Evolutionary conservation across 169 alveolate genomes (phyloP).

Genomic region (Cryptosporidium tyzzeri): DNA sequence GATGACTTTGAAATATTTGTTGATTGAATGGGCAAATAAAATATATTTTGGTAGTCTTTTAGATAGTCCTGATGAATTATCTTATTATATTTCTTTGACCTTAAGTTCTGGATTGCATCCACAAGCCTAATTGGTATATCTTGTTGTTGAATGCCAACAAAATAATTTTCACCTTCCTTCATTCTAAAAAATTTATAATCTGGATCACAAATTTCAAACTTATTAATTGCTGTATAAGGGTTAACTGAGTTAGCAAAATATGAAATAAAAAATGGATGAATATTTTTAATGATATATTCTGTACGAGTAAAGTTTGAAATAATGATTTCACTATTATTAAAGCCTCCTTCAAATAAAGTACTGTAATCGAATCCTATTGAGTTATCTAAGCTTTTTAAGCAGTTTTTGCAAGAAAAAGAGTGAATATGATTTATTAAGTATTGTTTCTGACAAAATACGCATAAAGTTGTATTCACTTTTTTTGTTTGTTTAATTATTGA

Average conservation of each 20-base stretch:
- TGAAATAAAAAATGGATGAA: constrained; percentile 6
- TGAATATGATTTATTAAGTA: neutral
- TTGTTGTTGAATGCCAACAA: constrained; percentile 5
- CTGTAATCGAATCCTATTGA: constrained; percentile 3
- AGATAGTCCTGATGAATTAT: constrained; percentile 8
- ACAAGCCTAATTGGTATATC: constrained; percentile 33
- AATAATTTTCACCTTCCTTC: neutral
- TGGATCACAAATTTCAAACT: constrained; percentile 38
- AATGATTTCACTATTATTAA: neutral
- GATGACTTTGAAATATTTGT: neutral
- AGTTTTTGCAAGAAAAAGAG: neutral
- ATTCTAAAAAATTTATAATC: constrained; percentile 5
- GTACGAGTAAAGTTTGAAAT: constrained; percentile 11
- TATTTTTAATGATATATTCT: constrained; percentile 9
- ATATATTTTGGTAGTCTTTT: constrained; percentile 39
- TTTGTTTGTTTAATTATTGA: neutral
- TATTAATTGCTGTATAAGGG: constrained; percentile 6
- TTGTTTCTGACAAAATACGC: neutral
- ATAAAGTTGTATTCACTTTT: neutral
- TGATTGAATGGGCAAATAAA: constrained; percentile 18
- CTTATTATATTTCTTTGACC: constrained; percentile 3
- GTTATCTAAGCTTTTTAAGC: neutral
- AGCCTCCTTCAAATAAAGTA: neutral
- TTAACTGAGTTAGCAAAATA: neutral
- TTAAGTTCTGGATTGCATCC: constrained; percentile 24